phyloP scores from a whole-genome alignment of 2,329 filamentous ascomycete genomes.

The Nemania sp. region DNA sequence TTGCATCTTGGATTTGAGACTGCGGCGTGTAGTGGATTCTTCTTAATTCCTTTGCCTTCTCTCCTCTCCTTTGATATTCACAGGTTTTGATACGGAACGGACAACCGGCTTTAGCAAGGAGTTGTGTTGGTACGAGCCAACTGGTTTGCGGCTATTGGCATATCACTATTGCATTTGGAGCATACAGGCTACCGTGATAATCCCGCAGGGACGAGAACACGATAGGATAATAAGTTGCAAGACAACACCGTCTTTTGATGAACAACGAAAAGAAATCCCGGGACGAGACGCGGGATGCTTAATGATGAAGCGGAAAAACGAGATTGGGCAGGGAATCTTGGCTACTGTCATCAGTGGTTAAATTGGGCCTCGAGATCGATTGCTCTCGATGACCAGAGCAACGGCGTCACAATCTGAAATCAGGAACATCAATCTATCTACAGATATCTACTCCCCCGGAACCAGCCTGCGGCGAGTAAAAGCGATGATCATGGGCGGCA shows the following conservation, averaged over 20 bases:
- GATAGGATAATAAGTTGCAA: slow-evolving; percentile 13
- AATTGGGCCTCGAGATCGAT: slow-evolving; percentile 19
- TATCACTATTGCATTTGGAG: not conserved
- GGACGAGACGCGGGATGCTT: slow-evolving; percentile 13
- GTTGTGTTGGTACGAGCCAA: slow-evolving; percentile 9
- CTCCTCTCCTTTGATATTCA: slow-evolving; percentile 12
- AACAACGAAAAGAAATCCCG: slow-evolving; percentile 3
- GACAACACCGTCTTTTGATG: slow-evolving; percentile 9
- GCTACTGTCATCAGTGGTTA: slow-evolving; percentile 15
- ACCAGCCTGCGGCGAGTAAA: not conserved
- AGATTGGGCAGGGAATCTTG: not conserved
- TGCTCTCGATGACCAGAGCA: slow-evolving; percentile 14
- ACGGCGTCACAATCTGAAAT: slow-evolving; percentile 4
- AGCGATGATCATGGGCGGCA: not conserved
- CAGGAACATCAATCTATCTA: slow-evolving; percentile 1
- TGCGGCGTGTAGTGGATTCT: slow-evolving; percentile 21
- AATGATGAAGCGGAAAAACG: slow-evolving; percentile 11
- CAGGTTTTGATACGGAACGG: slow-evolving; percentile 3
- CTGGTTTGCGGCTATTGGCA: slow-evolving; percentile 6
- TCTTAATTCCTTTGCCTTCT: slow-evolving; percentile 2
- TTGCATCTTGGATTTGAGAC: slow-evolving; percentile 27
- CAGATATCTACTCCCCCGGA: not conserved
- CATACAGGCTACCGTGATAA: slow-evolving; percentile 9
- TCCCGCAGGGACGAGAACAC: slow-evolving; percentile 19
- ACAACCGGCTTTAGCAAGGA: slow-evolving; percentile 6